Evolutionary conservation across 805 yeast species (phyloP).

Genomic region (Pichia cabralensis): DNA sequence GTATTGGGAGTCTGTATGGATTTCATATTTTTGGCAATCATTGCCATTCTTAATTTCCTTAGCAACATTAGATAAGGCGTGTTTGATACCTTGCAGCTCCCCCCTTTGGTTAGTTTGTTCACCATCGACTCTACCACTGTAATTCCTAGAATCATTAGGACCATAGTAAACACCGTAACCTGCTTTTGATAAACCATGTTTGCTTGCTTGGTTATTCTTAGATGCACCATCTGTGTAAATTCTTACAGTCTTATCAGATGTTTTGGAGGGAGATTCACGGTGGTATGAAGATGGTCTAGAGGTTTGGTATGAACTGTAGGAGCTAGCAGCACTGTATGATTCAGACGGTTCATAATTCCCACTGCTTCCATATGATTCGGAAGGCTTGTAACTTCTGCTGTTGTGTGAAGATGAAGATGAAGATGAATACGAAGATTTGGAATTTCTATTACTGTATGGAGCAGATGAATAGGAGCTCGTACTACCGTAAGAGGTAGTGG

Average conservation of each 20-base stretch:
- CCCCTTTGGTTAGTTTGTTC: conserved; percentile 73
- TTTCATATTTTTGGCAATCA: conserved; percentile 23
- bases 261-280: no score
- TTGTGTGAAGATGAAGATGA: conserved; percentile 1
- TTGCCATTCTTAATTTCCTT: conserved; percentile 22
- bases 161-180: conserved; percentile 80
- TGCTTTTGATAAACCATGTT: conserved; percentile 27
- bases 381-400: no score
- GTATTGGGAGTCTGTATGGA: conserved; percentile 67
- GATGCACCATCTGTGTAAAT: conserved; percentile 79
- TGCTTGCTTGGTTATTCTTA: conserved; percentile 42
- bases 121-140: conserved; percentile 40
- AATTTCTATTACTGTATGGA: no score
- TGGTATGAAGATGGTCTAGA: no score
- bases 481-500: not conserved
- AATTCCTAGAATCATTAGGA: conserved; percentile 40
- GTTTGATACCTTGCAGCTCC: conserved; percentile 58
- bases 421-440: not conserved
- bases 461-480: not conserved
- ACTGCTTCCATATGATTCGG: no score
- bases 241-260: not conserved
- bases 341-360: not conserved
- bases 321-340: not conserved
- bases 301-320: not conserved
- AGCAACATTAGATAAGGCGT: conserved; percentile 39